Evolutionary conservation across 2,329 filamentous ascomycete genomes (phyloP).

Genomic region (Periconia sp.): DNA sequence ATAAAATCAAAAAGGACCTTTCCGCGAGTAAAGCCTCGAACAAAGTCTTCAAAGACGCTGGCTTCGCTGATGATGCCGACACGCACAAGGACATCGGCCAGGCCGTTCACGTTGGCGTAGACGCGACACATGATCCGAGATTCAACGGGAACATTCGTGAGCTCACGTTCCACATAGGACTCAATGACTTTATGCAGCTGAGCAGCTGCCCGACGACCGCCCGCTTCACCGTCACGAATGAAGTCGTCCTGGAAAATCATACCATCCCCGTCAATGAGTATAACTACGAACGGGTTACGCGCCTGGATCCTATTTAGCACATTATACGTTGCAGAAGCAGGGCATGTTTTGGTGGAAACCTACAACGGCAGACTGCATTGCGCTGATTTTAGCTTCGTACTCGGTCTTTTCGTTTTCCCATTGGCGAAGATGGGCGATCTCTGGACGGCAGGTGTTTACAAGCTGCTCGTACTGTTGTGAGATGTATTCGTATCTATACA

Average conservation of each 20-base stretch:
- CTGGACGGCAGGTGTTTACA: conserved; percentile 5
- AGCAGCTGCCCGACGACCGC: conserved; percentile 56
- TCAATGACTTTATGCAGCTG: conserved; percentile 49
- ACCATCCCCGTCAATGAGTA: conserved; percentile 59
- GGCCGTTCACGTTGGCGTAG: conserved; percentile 56
- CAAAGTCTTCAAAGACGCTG: conserved; percentile 53
- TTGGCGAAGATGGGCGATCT: conserved; percentile 20
- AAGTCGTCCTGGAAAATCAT: conserved; percentile 58
- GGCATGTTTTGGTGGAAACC: background rate
- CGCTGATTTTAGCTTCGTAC: conserved; percentile 14
- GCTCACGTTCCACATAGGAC: conserved; percentile 43
- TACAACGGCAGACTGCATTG: conserved; percentile 30
- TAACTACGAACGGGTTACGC: conserved; percentile 56
- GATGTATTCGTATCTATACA: conserved; percentile 44
- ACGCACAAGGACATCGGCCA: conserved; percentile 52
- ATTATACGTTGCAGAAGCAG: background rate
- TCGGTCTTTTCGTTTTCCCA: conserved; percentile 25
- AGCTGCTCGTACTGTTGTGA: conserved; percentile 30
- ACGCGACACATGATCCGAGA: conserved; percentile 55
- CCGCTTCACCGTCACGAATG: conserved; percentile 52
- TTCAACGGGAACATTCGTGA: conserved; percentile 42
- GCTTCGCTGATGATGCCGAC: conserved; percentile 41
- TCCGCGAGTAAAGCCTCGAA: conserved; percentile 57
- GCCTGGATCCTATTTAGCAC: conserved; percentile 39
- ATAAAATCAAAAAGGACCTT: conserved; percentile 49